Base-by-base conservation (phyloP, 2,329 filamentous ascomycete species). In the Ploettnerulaceae sp. region DNA sequence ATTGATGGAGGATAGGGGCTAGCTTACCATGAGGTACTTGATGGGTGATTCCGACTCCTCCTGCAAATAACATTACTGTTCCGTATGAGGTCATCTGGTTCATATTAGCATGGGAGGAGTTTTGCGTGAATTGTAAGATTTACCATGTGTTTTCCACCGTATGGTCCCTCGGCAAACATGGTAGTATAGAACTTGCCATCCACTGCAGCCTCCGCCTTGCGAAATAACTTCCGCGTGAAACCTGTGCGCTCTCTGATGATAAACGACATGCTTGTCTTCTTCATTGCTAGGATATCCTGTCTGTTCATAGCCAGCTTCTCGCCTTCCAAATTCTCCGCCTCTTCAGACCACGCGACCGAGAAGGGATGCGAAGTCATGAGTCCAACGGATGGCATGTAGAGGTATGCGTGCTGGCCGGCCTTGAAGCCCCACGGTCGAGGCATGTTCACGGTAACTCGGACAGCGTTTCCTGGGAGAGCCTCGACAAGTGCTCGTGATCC, bases 41-140 rank as follows among this genome's bases (percentile, higher is more conserved):
- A 58, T 91, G 86, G 1, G 86, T 89, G 58, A 91, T 86, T 53
- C 86, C 86, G 9, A 90, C 83, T 58, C 86, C 86, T 47, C 85
- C 86, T 0, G 86, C 86, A 61, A 91, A 87, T 29, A 91, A 75
- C 64, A 90, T 78, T 22, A 85, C 81, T 0, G 84, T 89, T 54
- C 86, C 86, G 65, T 89, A 90, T 1, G 83, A 88, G 50, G 33
- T 38, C 49, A 89, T 73, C 52, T 70, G 71, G 62, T 87, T 81
- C 58, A 81, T 71, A n/a, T 40, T 34, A 45, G 35, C 11, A 21
- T 7, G 24, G 2, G 22, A n/a, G 12, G 5, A 7, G 9, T 33
- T 2, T 14, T 5, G 5, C 4, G 3, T 25, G 14, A 14, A 17
- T 9, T 2, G 21, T 11, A 9, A 2, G 7, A 42, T 28, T 22